phyloP scores from a whole-genome alignment of 1,284 basidiomycete genomes.

The Cryptococcus depauperatus region DNA sequence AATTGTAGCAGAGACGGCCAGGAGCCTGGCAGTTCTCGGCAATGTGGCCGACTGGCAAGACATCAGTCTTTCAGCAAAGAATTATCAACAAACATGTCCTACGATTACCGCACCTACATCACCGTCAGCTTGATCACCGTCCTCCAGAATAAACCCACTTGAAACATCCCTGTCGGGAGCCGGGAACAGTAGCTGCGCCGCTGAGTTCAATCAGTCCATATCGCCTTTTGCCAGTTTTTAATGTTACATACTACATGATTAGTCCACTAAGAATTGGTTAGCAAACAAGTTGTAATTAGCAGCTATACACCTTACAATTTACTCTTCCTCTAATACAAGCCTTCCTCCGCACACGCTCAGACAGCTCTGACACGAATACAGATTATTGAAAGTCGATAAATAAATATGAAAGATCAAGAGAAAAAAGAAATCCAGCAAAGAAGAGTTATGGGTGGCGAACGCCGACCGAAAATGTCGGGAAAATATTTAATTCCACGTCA shows the following conservation, averaged over 20 bases:
- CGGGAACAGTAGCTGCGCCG: constrained; percentile 34
- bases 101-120: constrained; percentile 35
- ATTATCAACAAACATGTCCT: constrained; percentile 7
- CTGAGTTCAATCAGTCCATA: constrained; percentile 9
- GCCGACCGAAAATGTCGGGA: no score
- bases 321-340: constrained; percentile 2
- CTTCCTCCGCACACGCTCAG: background rate
- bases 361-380: background rate
- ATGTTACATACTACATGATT: constrained; percentile 13
- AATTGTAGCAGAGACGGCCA: constrained; percentile 84
- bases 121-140: constrained; percentile 1
- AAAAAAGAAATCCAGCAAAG: no score
- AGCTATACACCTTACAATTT: background rate
- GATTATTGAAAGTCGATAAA: background rate
- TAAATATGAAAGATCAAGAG: no score
- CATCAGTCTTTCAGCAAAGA: no score
- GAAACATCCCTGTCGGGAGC: constrained; percentile 43
- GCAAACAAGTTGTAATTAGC: background rate
- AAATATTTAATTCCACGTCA: no score
- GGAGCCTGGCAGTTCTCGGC: constrained; percentile 81
- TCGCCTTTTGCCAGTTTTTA: no score
- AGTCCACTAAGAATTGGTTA: background rate
- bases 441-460: no score
- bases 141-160: constrained; percentile 26
- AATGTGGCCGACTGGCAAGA: constrained; percentile 75